These are phyloP conservation scores for Solanum okadae DNA, from an alignment of 257 asterid species.

Conservation along the genomic window DNA sequence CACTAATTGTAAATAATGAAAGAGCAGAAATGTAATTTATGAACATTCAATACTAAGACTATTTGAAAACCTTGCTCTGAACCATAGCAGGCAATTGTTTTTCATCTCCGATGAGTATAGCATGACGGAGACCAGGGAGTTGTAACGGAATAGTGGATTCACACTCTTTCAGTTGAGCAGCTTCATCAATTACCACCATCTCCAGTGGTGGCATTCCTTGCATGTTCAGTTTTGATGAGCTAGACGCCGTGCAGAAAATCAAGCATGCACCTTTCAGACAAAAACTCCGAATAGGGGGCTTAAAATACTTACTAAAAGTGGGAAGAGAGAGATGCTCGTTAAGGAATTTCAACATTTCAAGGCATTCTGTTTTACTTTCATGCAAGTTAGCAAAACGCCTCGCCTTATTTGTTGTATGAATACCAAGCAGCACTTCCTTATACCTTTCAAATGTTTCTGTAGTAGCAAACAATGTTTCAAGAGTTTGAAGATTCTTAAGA, in stretches of 20 bases:
- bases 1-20: background rate
- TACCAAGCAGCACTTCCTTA: background rate
- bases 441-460: background rate
- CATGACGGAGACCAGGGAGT: conserved; percentile 40
- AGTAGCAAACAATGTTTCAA: background rate
- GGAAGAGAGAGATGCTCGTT: conserved; percentile 11
- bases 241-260: conserved; percentile 41
- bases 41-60: background rate
- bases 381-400: background rate
- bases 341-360: conserved; percentile 8
- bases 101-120: conserved; percentile 56
- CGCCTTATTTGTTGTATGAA: background rate
- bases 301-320: background rate
- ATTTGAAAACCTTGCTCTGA: conserved; percentile 14
- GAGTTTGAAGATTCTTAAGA: conserved; percentile 6
- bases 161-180: conserved; percentile 58
- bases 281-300: background rate
- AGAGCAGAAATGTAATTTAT: background rate
- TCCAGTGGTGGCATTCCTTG: conserved; percentile 17
- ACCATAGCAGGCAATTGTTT: conserved; percentile 52
- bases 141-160: conserved; percentile 46
- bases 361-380: conserved; percentile 4
- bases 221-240: conserved; percentile 22
- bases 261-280: conserved; percentile 16
- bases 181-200: conserved; percentile 49